These are phyloP conservation scores for Venturia pyrina DNA, from an alignment of 2,329 filamentous ascomycete species.

Conservation along the genomic window DNA sequence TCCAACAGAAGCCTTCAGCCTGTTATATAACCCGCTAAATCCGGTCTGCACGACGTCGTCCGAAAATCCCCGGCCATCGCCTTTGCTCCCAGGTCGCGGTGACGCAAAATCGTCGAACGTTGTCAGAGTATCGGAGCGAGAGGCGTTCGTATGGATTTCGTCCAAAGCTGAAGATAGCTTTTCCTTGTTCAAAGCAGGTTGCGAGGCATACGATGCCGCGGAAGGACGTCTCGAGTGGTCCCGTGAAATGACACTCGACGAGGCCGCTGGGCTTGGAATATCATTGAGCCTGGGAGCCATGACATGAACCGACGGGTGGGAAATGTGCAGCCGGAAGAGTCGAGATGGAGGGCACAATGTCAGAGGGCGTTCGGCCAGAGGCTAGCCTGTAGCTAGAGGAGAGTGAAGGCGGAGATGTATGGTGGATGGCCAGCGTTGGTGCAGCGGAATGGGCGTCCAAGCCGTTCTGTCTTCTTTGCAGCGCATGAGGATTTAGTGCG, in stretches of 20 bases:
- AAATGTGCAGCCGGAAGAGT: no score
- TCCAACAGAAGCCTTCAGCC: slow-evolving; percentile 73
- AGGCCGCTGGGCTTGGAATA: slow-evolving; percentile 7
- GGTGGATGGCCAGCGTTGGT: neutral
- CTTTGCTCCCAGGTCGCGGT: slow-evolving; percentile 45
- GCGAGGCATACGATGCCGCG: slow-evolving; percentile 1
- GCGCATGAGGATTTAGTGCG: neutral
- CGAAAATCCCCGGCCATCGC: slow-evolving; percentile 58
- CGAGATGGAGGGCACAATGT: neutral
- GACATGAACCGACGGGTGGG: neutral
- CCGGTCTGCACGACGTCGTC: slow-evolving; percentile 74
- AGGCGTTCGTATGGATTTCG: slow-evolving; percentile 82
- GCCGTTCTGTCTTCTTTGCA: neutral
- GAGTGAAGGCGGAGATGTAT: slow-evolving; percentile 3
- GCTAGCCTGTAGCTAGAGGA: neutral
- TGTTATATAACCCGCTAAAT: slow-evolving; percentile 78
- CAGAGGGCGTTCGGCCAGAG: neutral
- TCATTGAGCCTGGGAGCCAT: slow-evolving; percentile 8
- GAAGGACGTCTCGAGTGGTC: slow-evolving; percentile 8
- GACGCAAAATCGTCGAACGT: slow-evolving; percentile 89
- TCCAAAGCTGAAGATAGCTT: slow-evolving; percentile 69
- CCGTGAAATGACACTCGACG: slow-evolving; percentile 1
- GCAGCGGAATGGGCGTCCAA: neutral
- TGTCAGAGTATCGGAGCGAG: slow-evolving; percentile 71
- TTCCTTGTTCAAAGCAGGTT: slow-evolving; percentile 49